Conservation (phyloP, 768 basidiomycete genomes). For the Cubamyces sp. region DNA sequence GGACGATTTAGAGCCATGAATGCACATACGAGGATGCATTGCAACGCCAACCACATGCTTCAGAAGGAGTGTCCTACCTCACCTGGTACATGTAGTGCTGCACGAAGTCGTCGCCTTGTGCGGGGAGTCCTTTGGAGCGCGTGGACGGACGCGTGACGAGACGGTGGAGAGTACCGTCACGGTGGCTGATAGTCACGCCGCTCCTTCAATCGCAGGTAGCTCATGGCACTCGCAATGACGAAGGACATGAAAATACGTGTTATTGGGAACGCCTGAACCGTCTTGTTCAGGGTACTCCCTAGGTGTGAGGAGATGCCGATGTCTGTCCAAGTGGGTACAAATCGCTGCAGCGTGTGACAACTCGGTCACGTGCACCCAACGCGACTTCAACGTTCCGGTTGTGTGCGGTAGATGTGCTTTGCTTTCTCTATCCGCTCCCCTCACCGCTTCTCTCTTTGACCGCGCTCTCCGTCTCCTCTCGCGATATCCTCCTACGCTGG, state of each 20-base stretch:
- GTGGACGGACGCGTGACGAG: conserved; percentile 1
- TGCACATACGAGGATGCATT: too few species aligned
- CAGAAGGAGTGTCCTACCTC: too few species aligned
- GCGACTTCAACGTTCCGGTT: conserved; percentile 34
- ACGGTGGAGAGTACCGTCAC: conserved; percentile 12
- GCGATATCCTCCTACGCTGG: conserved; percentile 12
- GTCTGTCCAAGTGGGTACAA: too few species aligned
- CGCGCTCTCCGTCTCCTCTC: conserved; percentile 9
- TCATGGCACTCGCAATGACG: neutral
- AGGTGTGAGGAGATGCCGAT: too few species aligned
- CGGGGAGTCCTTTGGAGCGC: too few species aligned
- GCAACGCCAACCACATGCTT: too few species aligned
- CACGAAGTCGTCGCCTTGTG: too few species aligned
- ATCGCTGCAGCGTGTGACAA: conserved; percentile 16
- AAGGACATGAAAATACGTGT: too few species aligned
- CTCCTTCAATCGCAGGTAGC: neutral
- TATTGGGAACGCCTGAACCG: neutral
- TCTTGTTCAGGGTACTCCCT: neutral
- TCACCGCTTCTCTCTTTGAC: neutral
- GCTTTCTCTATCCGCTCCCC: conserved; percentile 8
- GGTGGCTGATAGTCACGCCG: neutral
- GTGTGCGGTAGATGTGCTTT: conserved; percentile 19
- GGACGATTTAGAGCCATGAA: too few species aligned
- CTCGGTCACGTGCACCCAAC: conserved; percentile 33
- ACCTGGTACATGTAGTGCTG: too few species aligned